phyloP scores from a whole-genome alignment of 2,329 filamentous ascomycete species.

The Teratosphaeria gauchensis region DNA sequence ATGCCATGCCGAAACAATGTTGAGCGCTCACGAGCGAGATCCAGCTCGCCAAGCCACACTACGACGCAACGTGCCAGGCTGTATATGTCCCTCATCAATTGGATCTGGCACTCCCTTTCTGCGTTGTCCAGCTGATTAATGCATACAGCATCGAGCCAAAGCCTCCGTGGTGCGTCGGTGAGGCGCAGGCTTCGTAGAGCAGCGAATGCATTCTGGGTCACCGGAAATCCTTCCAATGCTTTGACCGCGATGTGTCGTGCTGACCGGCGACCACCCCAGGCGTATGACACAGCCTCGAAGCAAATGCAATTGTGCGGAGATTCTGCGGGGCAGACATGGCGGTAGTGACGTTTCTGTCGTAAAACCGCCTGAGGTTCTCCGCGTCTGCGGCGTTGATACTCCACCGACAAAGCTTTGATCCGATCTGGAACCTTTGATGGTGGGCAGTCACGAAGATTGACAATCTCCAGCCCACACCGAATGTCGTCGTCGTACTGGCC shows the following conservation, averaged over 20 bases:
- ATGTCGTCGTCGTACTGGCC: too few species aligned
- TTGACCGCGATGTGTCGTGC: not conserved
- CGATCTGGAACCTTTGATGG: too few species aligned
- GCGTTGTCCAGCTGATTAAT: not conserved
- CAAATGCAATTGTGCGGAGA: not conserved
- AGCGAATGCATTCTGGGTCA: not conserved
- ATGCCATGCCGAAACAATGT: not conserved
- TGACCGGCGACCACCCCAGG: not conserved
- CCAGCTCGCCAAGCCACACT: not conserved
- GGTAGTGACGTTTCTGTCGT: too few species aligned
- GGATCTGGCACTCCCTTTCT: not conserved
- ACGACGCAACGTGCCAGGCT: not conserved
- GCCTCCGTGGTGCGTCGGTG: not conserved
- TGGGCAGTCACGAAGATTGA: not conserved
- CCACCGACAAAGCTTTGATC: too few species aligned
- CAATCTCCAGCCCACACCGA: not conserved
- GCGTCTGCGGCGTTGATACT: too few species aligned
- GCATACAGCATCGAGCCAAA: not conserved
- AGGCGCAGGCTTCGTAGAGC: not conserved
- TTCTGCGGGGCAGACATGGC: not conserved
- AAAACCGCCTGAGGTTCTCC: too few species aligned
- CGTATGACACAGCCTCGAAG: not conserved
- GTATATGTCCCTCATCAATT: not conserved
- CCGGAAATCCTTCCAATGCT: not conserved
- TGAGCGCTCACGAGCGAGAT: not conserved